A percentile compares a stretch with the other conserved stretches of the same genome.
Evolutionary conservation across 2,329 filamentous ascomycete species (phyloP).

Genomic region (Fusarium pseudoanthophilum): DNA sequence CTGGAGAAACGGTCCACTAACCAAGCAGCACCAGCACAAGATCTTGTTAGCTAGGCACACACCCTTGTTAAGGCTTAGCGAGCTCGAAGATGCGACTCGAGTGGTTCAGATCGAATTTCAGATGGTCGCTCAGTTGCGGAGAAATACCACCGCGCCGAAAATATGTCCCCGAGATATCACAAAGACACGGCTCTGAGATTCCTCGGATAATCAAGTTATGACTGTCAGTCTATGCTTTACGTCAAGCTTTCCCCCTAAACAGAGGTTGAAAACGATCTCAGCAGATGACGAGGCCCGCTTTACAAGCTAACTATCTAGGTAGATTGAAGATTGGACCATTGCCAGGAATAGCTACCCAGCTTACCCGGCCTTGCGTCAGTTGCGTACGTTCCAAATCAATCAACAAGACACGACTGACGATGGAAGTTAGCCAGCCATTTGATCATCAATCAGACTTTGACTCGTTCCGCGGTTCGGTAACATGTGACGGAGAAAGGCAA

Average conservation of each 20-base stretch:
- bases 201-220: background rate
- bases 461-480: background rate
- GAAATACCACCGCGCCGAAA: background rate
- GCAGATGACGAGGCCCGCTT: background rate
- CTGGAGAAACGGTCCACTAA: background rate
- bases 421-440: background rate
- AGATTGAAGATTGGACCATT: background rate
- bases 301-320: background rate
- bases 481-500: background rate
- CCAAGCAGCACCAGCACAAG: background rate
- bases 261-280: conserved; percentile 1
- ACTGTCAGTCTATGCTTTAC: background rate
- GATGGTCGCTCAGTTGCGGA: background rate
- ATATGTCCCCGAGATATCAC: background rate
- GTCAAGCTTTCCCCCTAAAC: background rate
- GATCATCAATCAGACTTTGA: background rate
- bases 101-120: background rate
- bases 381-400: background rate
- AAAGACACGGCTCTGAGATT: background rate
- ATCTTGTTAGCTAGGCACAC: background rate
- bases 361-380: background rate
- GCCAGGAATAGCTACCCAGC: background rate
- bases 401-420: background rate
- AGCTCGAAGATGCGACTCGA: background rate
- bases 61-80: background rate